Base-by-base conservation (phyloP, 345 rosid genomes). In the Eucalyptus shirleyi region DNA sequence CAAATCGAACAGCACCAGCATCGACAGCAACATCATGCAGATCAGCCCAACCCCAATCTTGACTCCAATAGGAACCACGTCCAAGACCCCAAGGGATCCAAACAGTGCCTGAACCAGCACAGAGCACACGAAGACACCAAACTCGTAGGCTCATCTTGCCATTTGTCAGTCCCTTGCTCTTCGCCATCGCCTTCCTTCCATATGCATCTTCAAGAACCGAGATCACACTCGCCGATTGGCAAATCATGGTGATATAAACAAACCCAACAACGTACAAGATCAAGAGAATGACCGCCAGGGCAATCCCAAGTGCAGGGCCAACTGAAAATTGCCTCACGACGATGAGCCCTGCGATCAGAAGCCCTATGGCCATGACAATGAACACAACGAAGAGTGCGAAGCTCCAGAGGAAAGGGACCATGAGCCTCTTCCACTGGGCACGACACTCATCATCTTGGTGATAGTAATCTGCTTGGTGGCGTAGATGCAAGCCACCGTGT, bases 361-460 rank as follows among this genome's bases (percentile, higher is more conserved):
- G 62, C 13, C 62, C 62, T 23, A 56, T 24, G 30, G 13, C 14
- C 12, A 24, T 24, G 14, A 24, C 62, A 10, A 23, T 56, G 62
- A 23, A 56, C 62, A 56, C 30, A 24, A 56, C 28, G 13, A 56
- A 56, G 30, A 56, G 62, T 56, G 62, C 30, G 62, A 56, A 56
- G 30, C 62, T 23, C 62, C 62, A 56, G 59, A 53, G 59, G 12
- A 56, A 92, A 6, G 96, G 94, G 53, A 93, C 87, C 90, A 93
- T 88, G 16, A 94, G 90, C 40, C 94, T 90, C 93, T 93, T 93
- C 95, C 95, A 94, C 2, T 93, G 2, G 95, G 94, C 37, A 94
- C 95, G 4, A 94, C 94, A 30, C 90, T 91, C 86, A 92, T 90
- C 87, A 93, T 93, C 86, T 91, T 92, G 40, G 42, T 86, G 88